These are phyloP conservation scores for Talaromyces trachyspermus DNA, from an alignment of 495 filamentous ascomycete genomes.

Conservation along the genomic window DNA sequence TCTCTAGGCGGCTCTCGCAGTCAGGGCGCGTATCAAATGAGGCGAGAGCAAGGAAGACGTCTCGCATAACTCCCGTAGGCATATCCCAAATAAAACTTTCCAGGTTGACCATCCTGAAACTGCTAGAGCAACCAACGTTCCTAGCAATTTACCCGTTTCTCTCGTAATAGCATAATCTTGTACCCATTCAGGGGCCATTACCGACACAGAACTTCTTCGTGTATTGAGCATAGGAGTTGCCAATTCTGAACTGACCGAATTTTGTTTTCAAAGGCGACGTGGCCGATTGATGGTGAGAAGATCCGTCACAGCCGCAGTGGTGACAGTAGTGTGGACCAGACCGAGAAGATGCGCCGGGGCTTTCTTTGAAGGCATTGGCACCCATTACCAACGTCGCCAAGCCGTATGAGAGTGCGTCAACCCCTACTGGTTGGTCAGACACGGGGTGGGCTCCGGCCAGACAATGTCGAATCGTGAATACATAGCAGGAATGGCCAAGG, in stretches of 20 bases:
- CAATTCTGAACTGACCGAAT: conserved; percentile 34
- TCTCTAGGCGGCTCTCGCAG: conserved; percentile 62
- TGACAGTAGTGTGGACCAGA: conserved; percentile 16
- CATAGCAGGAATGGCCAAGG: conserved; percentile 73
- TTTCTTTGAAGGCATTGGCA: conserved; percentile 57
- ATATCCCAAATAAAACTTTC: conserved; percentile 96
- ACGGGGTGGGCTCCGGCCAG: conserved; percentile 70
- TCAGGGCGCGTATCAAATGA: conserved; percentile 59
- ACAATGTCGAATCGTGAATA: conserved; percentile 93
- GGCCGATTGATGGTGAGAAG: conserved; percentile 13
- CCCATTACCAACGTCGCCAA: conserved; percentile 79
- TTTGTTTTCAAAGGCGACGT: conserved; percentile 8
- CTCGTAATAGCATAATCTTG: conserved; percentile 82
- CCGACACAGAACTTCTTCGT: conserved; percentile 86
- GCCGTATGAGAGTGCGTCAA: conserved; percentile 89
- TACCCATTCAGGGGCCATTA: conserved; percentile 82
- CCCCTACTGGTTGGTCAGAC: conserved; percentile 61
- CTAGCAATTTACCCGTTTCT: conserved; percentile 89
- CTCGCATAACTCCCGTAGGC: conserved; percentile 82
- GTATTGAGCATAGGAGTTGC: conserved; percentile 79
- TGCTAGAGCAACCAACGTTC: conserved; percentile 80
- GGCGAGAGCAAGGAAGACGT: conserved; percentile 78
- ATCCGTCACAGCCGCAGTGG: conserved; percentile 29
- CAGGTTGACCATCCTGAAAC: conserved; percentile 81
- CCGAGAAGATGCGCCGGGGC: conserved; percentile 7